Conservation (phyloP, 805 yeast genomes). For the Candida ovalis region DNA sequence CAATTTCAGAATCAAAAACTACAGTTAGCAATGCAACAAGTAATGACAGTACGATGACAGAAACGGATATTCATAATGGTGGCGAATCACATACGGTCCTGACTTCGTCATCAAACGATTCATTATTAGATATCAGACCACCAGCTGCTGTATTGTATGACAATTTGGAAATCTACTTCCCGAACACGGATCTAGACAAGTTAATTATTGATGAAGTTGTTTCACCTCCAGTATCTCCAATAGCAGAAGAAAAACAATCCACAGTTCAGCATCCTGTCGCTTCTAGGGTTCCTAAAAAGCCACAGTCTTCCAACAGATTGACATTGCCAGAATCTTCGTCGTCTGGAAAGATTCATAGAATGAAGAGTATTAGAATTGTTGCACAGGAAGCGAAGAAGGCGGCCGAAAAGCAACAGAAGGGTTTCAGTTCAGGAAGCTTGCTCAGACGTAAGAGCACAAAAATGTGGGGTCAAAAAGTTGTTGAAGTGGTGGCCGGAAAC, state of each 20-base stretch:
- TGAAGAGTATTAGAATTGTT: slow-evolving; percentile 89
- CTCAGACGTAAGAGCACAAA: slow-evolving; percentile 82
- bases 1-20: not conserved
- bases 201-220: slow-evolving; percentile 78
- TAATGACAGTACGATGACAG: not conserved
- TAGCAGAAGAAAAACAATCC: slow-evolving; percentile 16
- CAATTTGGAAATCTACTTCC: slow-evolving; percentile 88
- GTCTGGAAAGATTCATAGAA: slow-evolving; percentile 47
- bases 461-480: slow-evolving; percentile 94
- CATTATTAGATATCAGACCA: slow-evolving; percentile 72
- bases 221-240: slow-evolving; percentile 53
- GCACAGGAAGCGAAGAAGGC: slow-evolving; percentile 85
- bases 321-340: slow-evolving; percentile 33
- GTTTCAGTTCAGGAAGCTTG: slow-evolving; percentile 25
- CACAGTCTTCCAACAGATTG: slow-evolving; percentile 28
- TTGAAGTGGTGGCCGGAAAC: slow-evolving; percentile 80
- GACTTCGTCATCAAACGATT: slow-evolving; percentile 20
- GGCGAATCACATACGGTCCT: slow-evolving; percentile 1
- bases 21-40: not conserved
- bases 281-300: not conserved
- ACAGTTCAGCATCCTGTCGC: too few species aligned
- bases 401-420: slow-evolving; percentile 35
- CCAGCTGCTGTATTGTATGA: slow-evolving; percentile 92
- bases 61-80: not conserved
- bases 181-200: slow-evolving; percentile 85